phyloP scores from a whole-genome alignment of 108 stramenopile genomes.

The Stephanodiscus minutulus region DNA sequence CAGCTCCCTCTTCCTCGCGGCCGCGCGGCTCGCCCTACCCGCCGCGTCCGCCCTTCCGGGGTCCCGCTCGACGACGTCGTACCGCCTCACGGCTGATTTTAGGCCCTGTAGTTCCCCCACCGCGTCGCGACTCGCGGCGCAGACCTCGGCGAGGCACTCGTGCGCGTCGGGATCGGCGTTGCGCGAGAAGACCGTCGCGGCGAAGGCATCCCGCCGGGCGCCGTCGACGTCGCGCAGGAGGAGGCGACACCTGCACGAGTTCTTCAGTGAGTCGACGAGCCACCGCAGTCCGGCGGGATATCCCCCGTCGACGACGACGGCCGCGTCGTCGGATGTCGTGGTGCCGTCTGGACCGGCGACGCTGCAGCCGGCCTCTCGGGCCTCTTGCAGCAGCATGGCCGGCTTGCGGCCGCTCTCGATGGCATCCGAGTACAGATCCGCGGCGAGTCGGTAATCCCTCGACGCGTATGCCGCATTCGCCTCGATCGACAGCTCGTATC shows the following conservation, averaged over 20 bases:
- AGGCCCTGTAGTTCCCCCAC: constrained; percentile 47
- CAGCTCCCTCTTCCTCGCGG: constrained; percentile 33
- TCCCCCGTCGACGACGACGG: neutral
- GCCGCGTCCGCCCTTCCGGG: constrained; percentile 36
- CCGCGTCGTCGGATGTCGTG: neutral
- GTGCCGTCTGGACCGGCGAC: neutral
- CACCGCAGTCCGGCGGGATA: constrained; percentile 37
- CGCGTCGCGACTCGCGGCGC: constrained; percentile 19
- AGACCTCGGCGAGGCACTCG: constrained; percentile 53
- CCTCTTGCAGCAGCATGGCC: constrained; percentile 45
- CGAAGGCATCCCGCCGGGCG: constrained; percentile 48
- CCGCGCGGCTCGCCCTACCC: constrained; percentile 25
- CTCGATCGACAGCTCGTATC: constrained; percentile 35
- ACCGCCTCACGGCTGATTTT: constrained; percentile 24
- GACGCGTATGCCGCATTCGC: constrained; percentile 21
- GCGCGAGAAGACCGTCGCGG: constrained; percentile 44
- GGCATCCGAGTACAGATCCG: constrained; percentile 42
- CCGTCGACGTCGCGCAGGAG: constrained; percentile 42
- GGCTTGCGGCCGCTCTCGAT: constrained; percentile 45
- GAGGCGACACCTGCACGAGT: constrained; percentile 32
- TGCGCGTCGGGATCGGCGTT: constrained; percentile 38
- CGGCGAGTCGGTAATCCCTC: constrained; percentile 33
- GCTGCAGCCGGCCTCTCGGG: neutral
- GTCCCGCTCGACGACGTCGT: constrained; percentile 22
- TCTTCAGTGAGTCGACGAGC: constrained; percentile 39